A percentile compares a stretch with the other conserved stretches of the same genome.
These are phyloP conservation scores for Taphrina flavorubra DNA, from an alignment of 1,139 yeast species.

Conservation along the genomic window DNA sequence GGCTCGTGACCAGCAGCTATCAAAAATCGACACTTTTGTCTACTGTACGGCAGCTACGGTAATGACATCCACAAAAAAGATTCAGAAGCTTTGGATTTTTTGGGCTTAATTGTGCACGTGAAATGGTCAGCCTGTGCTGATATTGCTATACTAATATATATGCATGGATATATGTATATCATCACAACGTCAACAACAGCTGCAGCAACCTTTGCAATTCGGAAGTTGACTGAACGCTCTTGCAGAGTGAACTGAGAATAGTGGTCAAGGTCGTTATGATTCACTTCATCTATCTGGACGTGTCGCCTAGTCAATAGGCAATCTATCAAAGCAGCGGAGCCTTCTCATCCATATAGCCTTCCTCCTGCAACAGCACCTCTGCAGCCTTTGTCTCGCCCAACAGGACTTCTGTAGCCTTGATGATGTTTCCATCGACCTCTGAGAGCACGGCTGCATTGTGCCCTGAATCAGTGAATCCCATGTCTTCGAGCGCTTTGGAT, in stretches of 20 bases:
- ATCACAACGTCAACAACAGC: too few relatives aligned
- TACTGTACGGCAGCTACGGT: background rate
- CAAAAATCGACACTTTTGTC: too few relatives aligned
- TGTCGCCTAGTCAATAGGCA: background rate
- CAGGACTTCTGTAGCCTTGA: conserved; percentile 14
- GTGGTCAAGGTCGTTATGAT: too few relatives aligned
- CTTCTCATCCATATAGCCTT: background rate
- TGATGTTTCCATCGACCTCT: conserved; percentile 15
- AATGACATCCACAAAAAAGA: background rate
- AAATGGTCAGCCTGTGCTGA: background rate
- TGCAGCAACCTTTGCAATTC: too few relatives aligned
- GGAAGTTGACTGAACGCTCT: too few relatives aligned
- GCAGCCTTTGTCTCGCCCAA: conserved; percentile 4
- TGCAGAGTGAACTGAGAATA: too few relatives aligned
- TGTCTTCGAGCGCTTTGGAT: conserved; percentile 6
- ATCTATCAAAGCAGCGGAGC: background rate
- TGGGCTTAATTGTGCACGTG: background rate
- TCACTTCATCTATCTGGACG: too few relatives aligned
- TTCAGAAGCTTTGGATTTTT: background rate
- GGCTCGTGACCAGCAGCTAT: too few relatives aligned
- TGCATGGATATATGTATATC: too few relatives aligned
- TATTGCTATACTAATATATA: too few relatives aligned
- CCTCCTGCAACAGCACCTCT: conserved; percentile 5
- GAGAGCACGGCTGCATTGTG: background rate
- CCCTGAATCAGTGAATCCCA: background rate